Evolutionary conservation across 306 rosid genomes (phyloP), one percentile per base, ranked within the genome.

Genomic region (Castanopsis chinensis): DNA sequence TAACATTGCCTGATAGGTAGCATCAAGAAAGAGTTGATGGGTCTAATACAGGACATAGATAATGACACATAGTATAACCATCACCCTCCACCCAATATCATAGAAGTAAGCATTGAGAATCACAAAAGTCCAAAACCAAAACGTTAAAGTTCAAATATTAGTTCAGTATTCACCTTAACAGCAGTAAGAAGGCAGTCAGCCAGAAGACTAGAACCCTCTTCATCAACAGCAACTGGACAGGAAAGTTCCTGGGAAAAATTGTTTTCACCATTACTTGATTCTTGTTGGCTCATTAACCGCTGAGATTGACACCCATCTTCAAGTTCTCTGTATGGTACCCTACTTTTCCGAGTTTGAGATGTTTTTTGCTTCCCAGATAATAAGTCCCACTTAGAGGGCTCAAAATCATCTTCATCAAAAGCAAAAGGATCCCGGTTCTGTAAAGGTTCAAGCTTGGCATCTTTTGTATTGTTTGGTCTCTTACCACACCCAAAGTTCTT

Each of bases 351-450:
- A 27, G 89, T 58, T 43, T 23, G 88, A 80, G 89, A 27, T 61
- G 5, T 53, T 52, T 82, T 88, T 54, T 84, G 82, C 79, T 91
- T 93, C 85, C 95, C 89, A 27, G 97, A 91, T 76, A 91, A 84
- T 64, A 88, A 53, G 84, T 96, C 99, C 99, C 98, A 96, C 83
- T 96, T 90, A 63, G 99, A 91, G 79, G 92, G 99, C 81, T 71
- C 83, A 82, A 79, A 43, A 58, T 96, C 99, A 81, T 83, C 90
- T 83, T 96, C 99, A 76, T 95, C 99, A 89, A 95, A 95, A 45
- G 99, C 99, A 89, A 91, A 95, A 37, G 99, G 99, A 85, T 93
- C 99, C 74, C 81, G 83, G 69, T 90, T 93, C 78, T 88, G 93
- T 80, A 82, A 80, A 78, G 82, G 79, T 75, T 74, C 81, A 82